phyloP scores from a whole-genome alignment of 805 yeast species.

The Yamadazyma philogaea region DNA sequence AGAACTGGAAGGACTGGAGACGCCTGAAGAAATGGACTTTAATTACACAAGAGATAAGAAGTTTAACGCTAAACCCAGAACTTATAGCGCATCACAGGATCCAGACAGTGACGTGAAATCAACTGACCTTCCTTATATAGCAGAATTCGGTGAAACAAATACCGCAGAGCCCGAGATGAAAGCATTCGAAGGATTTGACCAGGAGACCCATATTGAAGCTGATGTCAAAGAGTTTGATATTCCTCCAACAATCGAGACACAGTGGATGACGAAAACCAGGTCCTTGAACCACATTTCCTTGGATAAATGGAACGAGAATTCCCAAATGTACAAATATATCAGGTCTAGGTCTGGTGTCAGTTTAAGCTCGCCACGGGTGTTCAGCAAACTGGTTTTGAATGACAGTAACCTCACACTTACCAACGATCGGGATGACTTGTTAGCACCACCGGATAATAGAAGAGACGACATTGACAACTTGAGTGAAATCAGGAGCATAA shows the following conservation, averaged over 20 bases:
- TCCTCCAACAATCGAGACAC: constrained; percentile 8
- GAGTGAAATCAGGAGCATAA: constrained; percentile 22
- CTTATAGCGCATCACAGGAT: neutral
- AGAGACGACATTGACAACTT: constrained; percentile 27
- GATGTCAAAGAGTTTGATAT: constrained; percentile 5
- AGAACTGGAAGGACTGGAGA: neutral
- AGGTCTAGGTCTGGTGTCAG: constrained; percentile 23
- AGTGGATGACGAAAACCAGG: constrained; percentile 13
- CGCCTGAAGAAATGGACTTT: neutral
- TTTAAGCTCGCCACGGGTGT: constrained; percentile 17
- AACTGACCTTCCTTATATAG: constrained; percentile 19
- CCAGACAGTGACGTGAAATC: constrained; percentile 4
- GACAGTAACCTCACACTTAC: constrained; percentile 10
- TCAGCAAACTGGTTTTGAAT: constrained; percentile 17
- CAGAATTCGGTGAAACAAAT: constrained; percentile 22
- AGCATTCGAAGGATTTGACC: constrained; percentile 25
- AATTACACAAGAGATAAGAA: constrained; percentile 3
- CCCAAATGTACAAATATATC: constrained; percentile 21
- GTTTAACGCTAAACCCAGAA: neutral
- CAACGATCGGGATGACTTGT: constrained; percentile 6
- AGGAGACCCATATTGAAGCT: constrained; percentile 12
- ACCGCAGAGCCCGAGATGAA: neutral
- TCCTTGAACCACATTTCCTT: constrained; percentile 23
- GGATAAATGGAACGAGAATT: constrained; percentile 31
- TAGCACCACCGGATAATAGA: constrained; percentile 11